phyloP scores from a whole-genome alignment of 2,329 filamentous ascomycete species.

The Rhexocercosporidium sp. region DNA sequence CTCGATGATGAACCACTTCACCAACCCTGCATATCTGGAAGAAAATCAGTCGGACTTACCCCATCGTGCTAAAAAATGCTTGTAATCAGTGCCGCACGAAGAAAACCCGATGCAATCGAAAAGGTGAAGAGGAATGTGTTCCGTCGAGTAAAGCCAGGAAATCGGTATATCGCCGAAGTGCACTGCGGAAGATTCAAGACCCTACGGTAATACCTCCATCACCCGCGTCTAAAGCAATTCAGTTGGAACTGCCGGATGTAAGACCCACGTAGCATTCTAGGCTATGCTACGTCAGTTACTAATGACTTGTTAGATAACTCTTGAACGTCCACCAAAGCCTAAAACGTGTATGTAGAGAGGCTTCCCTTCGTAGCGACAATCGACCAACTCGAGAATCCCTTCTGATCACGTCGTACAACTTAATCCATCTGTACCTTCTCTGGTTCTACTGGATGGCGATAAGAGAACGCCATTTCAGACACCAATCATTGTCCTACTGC shows the following conservation, averaged over 20 bases:
- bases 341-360: neutral
- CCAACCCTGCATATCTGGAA: neutral
- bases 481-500: neutral
- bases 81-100: constrained; percentile 1
- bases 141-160: neutral
- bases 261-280: neutral
- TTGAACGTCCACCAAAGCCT: constrained; percentile 3
- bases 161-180: neutral
- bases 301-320: neutral
- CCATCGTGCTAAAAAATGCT: neutral
- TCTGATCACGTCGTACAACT: neutral
- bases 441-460: neutral
- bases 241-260: neutral
- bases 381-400: neutral
- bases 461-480: neutral
- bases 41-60: neutral
- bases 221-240: neutral
- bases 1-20: neutral
- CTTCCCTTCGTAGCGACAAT: neutral
- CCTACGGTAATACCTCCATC: neutral
- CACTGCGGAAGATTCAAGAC: neutral
- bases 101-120: constrained; percentile 1
- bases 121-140: neutral
- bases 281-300: neutral
- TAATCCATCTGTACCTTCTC: neutral